Percentiles rank a stretch among this genome's conserved stretches.
Evolutionary conservation across 768 basidiomycete genomes (phyloP).

Genomic region (Suillus subalutaceus): DNA sequence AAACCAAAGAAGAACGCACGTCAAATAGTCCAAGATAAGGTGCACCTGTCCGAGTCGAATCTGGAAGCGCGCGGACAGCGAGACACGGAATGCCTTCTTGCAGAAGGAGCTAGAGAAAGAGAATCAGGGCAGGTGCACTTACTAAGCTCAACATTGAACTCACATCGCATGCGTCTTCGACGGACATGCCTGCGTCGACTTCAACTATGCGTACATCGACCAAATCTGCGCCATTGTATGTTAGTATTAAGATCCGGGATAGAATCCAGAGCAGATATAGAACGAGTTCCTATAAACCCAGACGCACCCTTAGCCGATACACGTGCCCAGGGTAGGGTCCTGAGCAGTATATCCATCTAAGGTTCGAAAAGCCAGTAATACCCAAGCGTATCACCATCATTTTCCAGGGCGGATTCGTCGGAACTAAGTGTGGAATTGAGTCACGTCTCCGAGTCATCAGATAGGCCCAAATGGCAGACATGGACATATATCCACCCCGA

Average conservation of each 20-base stretch:
- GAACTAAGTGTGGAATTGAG: constrained; percentile 60
- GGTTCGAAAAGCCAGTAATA: constrained; percentile 53
- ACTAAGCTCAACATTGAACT: too few species aligned
- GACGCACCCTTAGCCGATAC: too few species aligned
- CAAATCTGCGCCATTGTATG: too few species aligned
- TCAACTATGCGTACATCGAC: too few species aligned
- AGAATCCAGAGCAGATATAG: too few species aligned
- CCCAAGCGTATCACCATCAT: constrained; percentile 61
- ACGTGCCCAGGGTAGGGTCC: too few species aligned
- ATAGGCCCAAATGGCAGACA: constrained; percentile 48
- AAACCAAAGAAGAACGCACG: constrained; percentile 47
- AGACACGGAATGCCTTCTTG: constrained; percentile 67
- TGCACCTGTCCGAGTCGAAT: constrained; percentile 19
- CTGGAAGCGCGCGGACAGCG: constrained; percentile 49
- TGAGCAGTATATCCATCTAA: constrained; percentile 74
- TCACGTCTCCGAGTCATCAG: constrained; percentile 32
- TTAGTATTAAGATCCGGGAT: too few species aligned
- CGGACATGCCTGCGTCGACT: too few species aligned
- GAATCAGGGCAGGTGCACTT: too few species aligned
- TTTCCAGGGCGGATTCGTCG: constrained; percentile 87
- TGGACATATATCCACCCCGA: constrained; percentile 70
- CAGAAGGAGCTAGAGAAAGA: too few species aligned
- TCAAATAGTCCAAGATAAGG: constrained; percentile 70
- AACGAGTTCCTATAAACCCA: too few species aligned
- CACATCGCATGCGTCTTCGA: too few species aligned